Base-by-base conservation (phyloP, 495 filamentous ascomycete genomes). In the Podospora conica region DNA sequence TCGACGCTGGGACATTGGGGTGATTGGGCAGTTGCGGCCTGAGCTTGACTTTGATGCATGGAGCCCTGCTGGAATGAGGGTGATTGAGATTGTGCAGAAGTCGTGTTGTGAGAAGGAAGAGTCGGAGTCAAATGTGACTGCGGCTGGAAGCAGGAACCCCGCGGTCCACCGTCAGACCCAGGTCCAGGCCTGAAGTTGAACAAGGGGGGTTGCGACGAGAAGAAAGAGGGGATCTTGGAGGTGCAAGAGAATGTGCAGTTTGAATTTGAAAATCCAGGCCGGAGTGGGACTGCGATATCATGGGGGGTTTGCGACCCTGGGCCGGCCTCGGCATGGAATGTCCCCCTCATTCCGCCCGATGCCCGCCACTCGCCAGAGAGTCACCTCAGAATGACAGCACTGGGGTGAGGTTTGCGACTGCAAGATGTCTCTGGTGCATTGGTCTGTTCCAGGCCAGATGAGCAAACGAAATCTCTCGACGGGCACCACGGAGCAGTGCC, bases 1-100 rank as follows among this genome's bases (percentile, higher is more conserved):
- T 64, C 54, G 54, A 55, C 54, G 20, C 61, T 66, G 62, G 65
- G 71, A 65, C 67, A 66, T 71, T 8, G 40, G 40, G 2, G 67
- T 57, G 63, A 71, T 74, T 74, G 73, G 73, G 73, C 66, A 25
- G 48, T 18, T n/a, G 55, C 24, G 53, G 53, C 54, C 48, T 61
- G 65, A 65, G 65, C 40, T 48, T 15, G 40, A 7, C 58, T 29
- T 53, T 29, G 12, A 48, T 48, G 56, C 55, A 60, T 21, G 48
- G 60, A 18, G 18, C 21, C 9, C 58, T 15, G n/a, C 15, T 25
- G 29, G n/a, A 10, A 29, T 4, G 31, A 28, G 22, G 48, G 22
- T 5, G 22, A 21, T 5, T 61, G 29, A 53, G 18, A 57, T 12
- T 22, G 22, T 57, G 55, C 3, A 18, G 33, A 48, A 15, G 33